Evolutionary conservation across 306 rosid species (phyloP), one percentile per base, ranked within the genome.

Genomic region (Corylus heterophylla): DNA sequence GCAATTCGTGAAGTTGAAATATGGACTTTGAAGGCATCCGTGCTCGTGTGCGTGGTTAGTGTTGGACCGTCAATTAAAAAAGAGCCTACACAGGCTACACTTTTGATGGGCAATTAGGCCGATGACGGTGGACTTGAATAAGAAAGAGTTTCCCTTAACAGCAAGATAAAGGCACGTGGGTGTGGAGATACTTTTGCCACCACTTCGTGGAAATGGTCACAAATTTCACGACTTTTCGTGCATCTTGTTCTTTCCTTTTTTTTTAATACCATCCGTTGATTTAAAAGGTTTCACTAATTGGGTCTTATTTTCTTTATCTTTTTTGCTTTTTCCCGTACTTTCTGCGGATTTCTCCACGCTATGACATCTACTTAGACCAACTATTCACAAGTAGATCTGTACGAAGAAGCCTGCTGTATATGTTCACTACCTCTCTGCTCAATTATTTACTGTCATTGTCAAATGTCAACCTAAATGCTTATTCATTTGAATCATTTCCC

Each of bases 71-170:
- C 49, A 68, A 68, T 14, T 42, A 39, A 42, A 42, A 8, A 68
- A n/a, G 0, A 45, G 51, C 13, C 72, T 59, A 45, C 63, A 78
- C 71, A 45, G 51, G 7, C 72, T 59, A 45, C 63, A 78, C 71
- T 71, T 54, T 70, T 29, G 12, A 31, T 12, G 10, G 76, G 29
- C 17, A 58, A 48, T 20, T 16, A 25, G 47, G 51, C 51, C 31
- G 4, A 18, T 18, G 72, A 1, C 52, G 49, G 31, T 68, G 72
- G 52, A 68, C 51, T 42, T 42, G 9, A 35, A 42, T 3, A 3
- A 0, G 14, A 42, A 25, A 52, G 45, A 10, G 71, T 37, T 37
- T 54, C 52, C 39, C 12, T 31, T 31, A 12, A 29, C 69, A 2
- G n/a, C 18, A 12, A 37, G 55, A 50, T 50, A 42, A 4, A 4